These are phyloP conservation scores for Umbelopsis vinacea DNA, from an alignment of 192 early-diverging fungal species.

Conservation along the genomic window DNA sequence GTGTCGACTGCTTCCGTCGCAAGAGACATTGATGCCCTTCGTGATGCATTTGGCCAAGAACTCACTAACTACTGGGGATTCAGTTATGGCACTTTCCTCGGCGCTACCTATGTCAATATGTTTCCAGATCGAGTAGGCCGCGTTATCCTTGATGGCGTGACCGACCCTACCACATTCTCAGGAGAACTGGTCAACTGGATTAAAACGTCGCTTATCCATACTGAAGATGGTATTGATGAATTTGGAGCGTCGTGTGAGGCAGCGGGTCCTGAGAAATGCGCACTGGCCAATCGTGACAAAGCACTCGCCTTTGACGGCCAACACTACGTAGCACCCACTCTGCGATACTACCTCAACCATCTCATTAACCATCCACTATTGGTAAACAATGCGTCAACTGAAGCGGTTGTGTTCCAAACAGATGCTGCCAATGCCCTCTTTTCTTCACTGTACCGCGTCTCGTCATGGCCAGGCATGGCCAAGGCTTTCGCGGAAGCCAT, in stretches of 20 bases:
- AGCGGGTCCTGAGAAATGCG: constrained; percentile 42
- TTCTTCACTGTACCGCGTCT: neutral
- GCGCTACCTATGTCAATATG: constrained; percentile 54
- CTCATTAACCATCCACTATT: neutral
- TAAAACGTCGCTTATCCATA: constrained; percentile 17
- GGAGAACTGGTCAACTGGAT: constrained; percentile 28
- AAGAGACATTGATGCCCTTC: constrained; percentile 48
- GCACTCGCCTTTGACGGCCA: constrained; percentile 16
- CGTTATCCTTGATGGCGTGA: constrained; percentile 51
- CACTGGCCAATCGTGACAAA: constrained; percentile 29
- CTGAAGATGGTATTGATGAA: constrained; percentile 31
- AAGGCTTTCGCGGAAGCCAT: constrained; percentile 10
- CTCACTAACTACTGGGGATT: constrained; percentile 49
- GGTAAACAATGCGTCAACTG: neutral
- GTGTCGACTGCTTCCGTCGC: constrained; percentile 47
- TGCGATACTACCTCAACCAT: neutral
- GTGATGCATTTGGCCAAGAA: constrained; percentile 40
- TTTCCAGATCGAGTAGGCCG: constrained; percentile 50
- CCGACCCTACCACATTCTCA: constrained; percentile 28
- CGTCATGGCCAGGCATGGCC: neutral
- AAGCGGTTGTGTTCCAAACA: neutral
- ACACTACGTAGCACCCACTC: constrained; percentile 20
- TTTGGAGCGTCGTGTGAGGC: constrained; percentile 40
- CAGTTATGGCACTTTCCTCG: constrained; percentile 49
- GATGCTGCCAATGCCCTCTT: neutral